Percentiles rank a stretch among this genome's conserved stretches.
Evolutionary conservation across 2,329 filamentous ascomycete species (phyloP).

Genomic region (Fusarium temperatum): DNA sequence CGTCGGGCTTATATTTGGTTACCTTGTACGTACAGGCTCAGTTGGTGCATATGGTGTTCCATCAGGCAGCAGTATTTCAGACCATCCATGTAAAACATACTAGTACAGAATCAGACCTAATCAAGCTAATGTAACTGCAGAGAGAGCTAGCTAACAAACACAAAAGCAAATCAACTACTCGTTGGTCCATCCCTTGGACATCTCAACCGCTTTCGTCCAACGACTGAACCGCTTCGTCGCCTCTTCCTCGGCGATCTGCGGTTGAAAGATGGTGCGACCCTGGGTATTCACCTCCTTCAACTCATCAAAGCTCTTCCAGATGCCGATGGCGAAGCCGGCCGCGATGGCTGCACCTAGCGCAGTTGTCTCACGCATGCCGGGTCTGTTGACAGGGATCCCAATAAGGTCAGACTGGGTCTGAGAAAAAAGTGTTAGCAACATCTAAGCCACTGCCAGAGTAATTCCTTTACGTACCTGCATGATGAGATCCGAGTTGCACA

Average conservation of each 20-base stretch:
- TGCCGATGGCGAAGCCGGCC: slow-evolving; percentile 77
- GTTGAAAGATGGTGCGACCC: slow-evolving; percentile 74
- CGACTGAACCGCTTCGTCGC: slow-evolving; percentile 71
- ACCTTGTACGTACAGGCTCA: background rate
- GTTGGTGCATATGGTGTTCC: background rate
- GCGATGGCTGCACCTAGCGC: slow-evolving; percentile 84
- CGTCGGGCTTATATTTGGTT: slow-evolving; percentile 18
- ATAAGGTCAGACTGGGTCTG: slow-evolving; percentile 82
- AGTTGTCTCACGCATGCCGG: slow-evolving; percentile 85
- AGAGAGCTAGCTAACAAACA: background rate
- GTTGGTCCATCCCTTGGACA: slow-evolving; percentile 76
- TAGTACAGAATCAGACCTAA: slow-evolving; percentile 13
- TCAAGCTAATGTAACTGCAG: background rate
- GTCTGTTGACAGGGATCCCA: slow-evolving; percentile 79
- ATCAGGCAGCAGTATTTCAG: slow-evolving; percentile 28
- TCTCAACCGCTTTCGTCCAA: slow-evolving; percentile 81
- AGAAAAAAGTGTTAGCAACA: background rate
- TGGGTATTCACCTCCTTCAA: slow-evolving; percentile 76
- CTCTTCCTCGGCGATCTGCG: slow-evolving; percentile 67
- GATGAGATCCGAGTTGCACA: slow-evolving; percentile 81
- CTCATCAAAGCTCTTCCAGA: slow-evolving; percentile 80
- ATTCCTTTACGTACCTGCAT: slow-evolving; percentile 66
- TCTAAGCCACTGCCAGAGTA: background rate
- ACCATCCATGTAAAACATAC: slow-evolving; percentile 14
- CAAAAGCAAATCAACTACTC: slow-evolving; percentile 27